Evolutionary conservation across 169 alveolate species (phyloP).

Genomic region (Babesia ovata): DNA sequence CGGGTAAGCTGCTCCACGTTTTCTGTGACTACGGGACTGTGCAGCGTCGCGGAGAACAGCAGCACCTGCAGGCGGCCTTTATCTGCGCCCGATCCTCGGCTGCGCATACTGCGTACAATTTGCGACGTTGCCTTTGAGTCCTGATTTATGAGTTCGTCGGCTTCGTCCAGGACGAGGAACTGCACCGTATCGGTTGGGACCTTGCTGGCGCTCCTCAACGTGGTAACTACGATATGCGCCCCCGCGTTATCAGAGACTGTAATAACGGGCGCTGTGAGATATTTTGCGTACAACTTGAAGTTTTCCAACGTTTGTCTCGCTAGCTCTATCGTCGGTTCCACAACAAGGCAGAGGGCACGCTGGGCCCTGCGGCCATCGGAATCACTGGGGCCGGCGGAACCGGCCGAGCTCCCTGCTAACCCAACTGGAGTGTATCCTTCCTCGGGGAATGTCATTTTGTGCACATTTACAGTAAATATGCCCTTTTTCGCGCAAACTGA

Average conservation of each 20-base stretch:
- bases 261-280: constrained; percentile 8
- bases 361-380: neutral
- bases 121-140: constrained; percentile 18
- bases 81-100: constrained; percentile 10
- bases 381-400: neutral
- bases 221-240: constrained; percentile 20
- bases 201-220: constrained; percentile 22
- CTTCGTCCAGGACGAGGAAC: constrained; percentile 65
- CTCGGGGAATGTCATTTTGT: constrained; percentile 12
- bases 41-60: constrained; percentile 69
- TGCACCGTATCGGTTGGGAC: constrained; percentile 30
- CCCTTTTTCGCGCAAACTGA: constrained; percentile 6
- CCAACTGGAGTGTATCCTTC: constrained; percentile 19
- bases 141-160: constrained; percentile 64
- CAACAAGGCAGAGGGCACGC: constrained; percentile 1
- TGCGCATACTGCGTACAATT: constrained; percentile 39
- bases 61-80: constrained; percentile 47
- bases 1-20: constrained; percentile 58
- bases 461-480: constrained; percentile 1
- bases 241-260: constrained; percentile 16
- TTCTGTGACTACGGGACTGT: constrained; percentile 54
- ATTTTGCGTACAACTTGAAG: constrained; percentile 16
- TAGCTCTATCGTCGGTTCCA: constrained; percentile 14
- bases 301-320: constrained; percentile 16
- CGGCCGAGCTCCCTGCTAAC: neutral